Evolutionary conservation across 192 early-diverging fungal species (phyloP).

Genomic region (Backusella westeae): DNA sequence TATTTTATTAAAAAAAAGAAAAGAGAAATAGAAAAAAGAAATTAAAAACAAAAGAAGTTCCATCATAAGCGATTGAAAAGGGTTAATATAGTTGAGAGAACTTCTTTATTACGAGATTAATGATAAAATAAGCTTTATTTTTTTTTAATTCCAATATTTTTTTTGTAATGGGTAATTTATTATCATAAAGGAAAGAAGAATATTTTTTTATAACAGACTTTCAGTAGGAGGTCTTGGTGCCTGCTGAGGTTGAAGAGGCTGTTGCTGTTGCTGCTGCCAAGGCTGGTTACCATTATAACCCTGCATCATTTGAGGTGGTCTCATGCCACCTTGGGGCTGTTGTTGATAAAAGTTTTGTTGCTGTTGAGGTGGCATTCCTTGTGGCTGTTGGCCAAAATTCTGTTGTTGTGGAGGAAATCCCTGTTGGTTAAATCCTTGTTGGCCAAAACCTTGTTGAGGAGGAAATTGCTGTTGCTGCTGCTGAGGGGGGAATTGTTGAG

Average conservation of each 20-base stretch:
- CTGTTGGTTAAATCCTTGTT: not conserved
- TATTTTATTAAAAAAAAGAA: too few species aligned
- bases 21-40: too few species aligned
- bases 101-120: too few species aligned
- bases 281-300: not conserved
- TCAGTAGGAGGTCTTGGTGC: conserved; percentile 2
- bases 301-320: conserved; percentile 1
- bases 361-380: not conserved
- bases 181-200: not conserved
- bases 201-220: not conserved
- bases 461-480: not conserved
- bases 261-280: not conserved
- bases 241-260: not conserved
- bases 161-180: not conserved
- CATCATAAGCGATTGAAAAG: too few species aligned
- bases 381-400: not conserved
- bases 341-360: conserved; percentile 1
- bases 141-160: not conserved
- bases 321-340: not conserved
- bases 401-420: not conserved
- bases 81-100: too few species aligned
- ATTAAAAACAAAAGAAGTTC: too few species aligned
- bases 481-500: not conserved
- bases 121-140: not conserved
- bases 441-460: not conserved